These are phyloP conservation scores for Hericium coralloides DNA, from an alignment of 768 basidiomycete genomes.

Conservation along the genomic window DNA sequence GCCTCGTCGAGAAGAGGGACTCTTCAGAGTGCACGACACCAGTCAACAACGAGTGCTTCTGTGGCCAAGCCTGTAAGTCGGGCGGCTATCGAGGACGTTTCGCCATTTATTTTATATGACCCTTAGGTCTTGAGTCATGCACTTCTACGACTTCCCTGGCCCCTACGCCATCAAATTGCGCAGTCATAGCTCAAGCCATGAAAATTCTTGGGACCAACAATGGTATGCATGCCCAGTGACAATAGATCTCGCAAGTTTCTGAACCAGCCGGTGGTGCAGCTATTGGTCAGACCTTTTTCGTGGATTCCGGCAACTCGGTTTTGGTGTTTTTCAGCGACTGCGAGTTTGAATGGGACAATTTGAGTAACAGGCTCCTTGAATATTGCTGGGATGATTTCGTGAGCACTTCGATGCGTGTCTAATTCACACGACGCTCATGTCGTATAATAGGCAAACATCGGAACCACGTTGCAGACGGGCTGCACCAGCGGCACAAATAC, in stretches of 20 bases:
- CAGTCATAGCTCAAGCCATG: not conserved
- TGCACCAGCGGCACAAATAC: not conserved
- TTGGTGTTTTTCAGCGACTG: not conserved
- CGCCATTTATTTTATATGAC: no score
- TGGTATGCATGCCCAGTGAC: not conserved
- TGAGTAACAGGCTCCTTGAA: not conserved
- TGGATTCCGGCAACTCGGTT: not conserved
- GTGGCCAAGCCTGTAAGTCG: not conserved
- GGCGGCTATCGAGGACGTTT: not conserved
- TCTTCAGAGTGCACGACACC: not conserved
- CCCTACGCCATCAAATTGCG: not conserved
- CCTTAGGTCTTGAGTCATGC: not conserved
- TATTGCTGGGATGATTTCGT: conserved; percentile 2
- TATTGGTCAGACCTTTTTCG: conserved; percentile 2
- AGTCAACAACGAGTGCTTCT: not conserved
- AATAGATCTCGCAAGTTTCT: not conserved
- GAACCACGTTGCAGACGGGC: not conserved
- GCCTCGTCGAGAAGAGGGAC: not conserved
- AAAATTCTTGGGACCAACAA: not conserved
- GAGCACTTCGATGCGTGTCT: not conserved
- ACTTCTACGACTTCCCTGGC: not conserved
- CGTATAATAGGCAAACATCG: not conserved
- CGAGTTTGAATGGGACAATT: not conserved
- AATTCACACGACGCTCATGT: not conserved
- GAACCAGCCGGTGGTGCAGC: not conserved